A percentile compares a stretch with the other conserved stretches of the same genome.
These are phyloP conservation scores for Chrysophaeum taylorii DNA, from an alignment of 352 stramenopile genomes.

Conservation along the genomic window DNA sequence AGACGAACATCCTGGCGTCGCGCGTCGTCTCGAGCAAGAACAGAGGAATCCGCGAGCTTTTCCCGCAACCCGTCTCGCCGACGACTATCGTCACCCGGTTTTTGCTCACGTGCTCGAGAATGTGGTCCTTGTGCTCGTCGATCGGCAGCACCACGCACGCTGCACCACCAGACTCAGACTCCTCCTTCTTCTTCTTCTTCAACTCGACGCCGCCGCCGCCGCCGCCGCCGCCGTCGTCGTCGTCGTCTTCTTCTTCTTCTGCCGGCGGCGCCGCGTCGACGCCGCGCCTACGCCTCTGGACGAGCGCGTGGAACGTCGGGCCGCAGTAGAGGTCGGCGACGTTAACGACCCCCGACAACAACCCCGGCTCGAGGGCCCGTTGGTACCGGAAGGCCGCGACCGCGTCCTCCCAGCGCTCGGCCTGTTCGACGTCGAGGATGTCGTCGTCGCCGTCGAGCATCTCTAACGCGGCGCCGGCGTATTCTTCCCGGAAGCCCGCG, in stretches of 20 bases:
- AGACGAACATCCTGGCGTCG: conserved; percentile 85
- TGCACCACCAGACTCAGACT: background rate
- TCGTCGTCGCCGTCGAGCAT: too few species aligned
- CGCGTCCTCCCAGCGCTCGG: too few species aligned
- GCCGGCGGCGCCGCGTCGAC: background rate
- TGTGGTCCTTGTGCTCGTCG: conserved; percentile 67
- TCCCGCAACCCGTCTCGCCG: conserved; percentile 88
- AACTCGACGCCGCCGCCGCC: too few species aligned
- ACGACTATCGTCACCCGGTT: conserved; percentile 81
- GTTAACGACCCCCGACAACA: background rate
- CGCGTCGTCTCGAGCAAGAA: conserved; percentile 67
- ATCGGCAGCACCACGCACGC: conserved; percentile 53
- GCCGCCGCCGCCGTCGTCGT: too few species aligned
- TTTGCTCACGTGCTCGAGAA: conserved; percentile 58
- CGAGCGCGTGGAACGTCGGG: conserved; percentile 20
- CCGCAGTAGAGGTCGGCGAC: conserved; percentile 18
- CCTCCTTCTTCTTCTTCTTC: conserved; percentile 15
- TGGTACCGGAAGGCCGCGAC: background rate
- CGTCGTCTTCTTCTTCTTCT: conserved; percentile 16
- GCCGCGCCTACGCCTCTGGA: conserved; percentile 2
- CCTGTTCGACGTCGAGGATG: too few species aligned
- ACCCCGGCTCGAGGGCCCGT: background rate
- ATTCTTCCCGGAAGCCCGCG: background rate
- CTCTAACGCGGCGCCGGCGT: too few species aligned
- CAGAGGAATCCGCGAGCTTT: conserved; percentile 81